Evolutionary conservation across 2,329 filamentous ascomycete species (phyloP), one percentile per base, ranked within the genome.

Genomic region (Epichloe sibirici): DNA sequence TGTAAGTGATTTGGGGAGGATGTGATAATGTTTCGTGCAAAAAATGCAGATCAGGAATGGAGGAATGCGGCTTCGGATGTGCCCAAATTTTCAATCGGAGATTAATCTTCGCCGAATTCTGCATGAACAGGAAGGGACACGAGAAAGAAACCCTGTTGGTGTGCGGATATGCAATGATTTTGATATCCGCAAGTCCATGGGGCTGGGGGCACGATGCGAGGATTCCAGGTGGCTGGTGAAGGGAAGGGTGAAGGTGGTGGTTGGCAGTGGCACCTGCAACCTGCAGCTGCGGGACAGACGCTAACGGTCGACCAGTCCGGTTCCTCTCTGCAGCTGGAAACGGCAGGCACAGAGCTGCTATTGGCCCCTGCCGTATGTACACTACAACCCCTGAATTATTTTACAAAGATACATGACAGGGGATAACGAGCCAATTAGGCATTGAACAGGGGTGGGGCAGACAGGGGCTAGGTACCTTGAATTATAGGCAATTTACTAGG

Each of bases 221-320:
- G 23, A 45, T 45, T 40, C 12, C 35, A 42, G 53, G 53, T 55
- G 53, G 53, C 51, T 55, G 53, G 53, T 45, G 39, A 51, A 25
- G 35, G 28, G 17, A 11, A 23, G 28, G 43, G 42, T 37, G 42
- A 53, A 40, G 25, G 47, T 53, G 51, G 51, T 53, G 52, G 52
- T 50, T 53, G 52, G 52, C 5, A n/a, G 28, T 23, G n/a, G 40
- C 28, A 13, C 6, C 15, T 38, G 40, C 17, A 5, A 23, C 34
- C 12, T 35, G 23, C 35, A 39, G 35, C 21, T 49, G 44, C 11
- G 39, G 47, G 37, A 28, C 31, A 43, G 34, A 25, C 17, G 37
- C 25, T 31, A 49, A 28, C 48, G 25, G 48, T 39, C 38, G 21
- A 25, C 38, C 23, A 15, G 25, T 25, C 21, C 21, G 12, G 12